Conservation (phyloP, 192 early-diverging fungal species). For the Chytriomyces confervae region DNA sequence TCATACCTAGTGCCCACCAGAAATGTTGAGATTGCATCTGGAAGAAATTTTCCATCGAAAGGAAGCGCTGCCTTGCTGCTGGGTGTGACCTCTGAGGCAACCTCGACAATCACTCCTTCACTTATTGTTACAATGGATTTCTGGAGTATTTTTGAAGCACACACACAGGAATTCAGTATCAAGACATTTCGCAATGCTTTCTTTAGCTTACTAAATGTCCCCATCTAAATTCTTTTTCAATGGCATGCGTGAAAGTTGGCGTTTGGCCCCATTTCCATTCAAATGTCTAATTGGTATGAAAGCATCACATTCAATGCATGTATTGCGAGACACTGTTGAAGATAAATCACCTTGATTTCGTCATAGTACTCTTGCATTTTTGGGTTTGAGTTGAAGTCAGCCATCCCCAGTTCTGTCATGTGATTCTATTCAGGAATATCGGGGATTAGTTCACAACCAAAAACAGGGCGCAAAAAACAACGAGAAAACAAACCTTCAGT, state of each 20-base stretch:
- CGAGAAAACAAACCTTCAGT: conserved; percentile 5
- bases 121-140: background rate
- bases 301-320: background rate
- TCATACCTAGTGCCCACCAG: conserved; percentile 9
- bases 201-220: conserved; percentile 27
- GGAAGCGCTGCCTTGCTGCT: background rate
- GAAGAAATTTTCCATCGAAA: background rate
- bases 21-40: conserved; percentile 7
- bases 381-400: conserved; percentile 35
- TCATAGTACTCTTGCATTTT: conserved; percentile 42
- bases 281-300: conserved; percentile 57
- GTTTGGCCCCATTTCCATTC: conserved; percentile 94
- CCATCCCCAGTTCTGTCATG: conserved; percentile 36
- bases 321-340: background rate
- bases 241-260: conserved; percentile 74
- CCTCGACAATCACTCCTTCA: conserved; percentile 7
- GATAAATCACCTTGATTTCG: conserved; percentile 42
- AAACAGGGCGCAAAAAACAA: no score
- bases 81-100: background rate
- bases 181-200: no score
- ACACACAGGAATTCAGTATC: no score
- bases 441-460: background rate
- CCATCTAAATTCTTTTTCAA: conserved; percentile 42
- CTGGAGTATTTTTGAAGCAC: background rate
- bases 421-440: conserved; percentile 34